phyloP scores from a whole-genome alignment of 192 early-diverging fungal species.

The Cladochytrium replicatum region DNA sequence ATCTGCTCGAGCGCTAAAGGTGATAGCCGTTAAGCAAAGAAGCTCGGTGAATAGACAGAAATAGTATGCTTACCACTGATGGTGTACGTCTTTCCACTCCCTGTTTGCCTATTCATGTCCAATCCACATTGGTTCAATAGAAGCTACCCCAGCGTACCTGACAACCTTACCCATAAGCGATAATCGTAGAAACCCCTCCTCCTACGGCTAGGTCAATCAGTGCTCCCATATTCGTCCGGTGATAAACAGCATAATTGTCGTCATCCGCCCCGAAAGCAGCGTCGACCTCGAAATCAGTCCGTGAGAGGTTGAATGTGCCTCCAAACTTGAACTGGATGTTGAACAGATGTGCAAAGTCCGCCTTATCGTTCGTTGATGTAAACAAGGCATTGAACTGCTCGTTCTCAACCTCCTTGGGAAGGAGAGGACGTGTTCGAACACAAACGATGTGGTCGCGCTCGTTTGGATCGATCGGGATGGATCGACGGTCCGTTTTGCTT shows the following conservation, averaged over 20 bases:
- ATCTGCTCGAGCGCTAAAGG: slow-evolving; percentile 20
- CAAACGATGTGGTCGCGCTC: no score
- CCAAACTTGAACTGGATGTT: no score
- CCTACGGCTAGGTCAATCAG: slow-evolving; percentile 24
- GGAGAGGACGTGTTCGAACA: slow-evolving; percentile 24
- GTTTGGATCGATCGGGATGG: no score
- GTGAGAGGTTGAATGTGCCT: slow-evolving; percentile 4
- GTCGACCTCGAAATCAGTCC: slow-evolving; percentile 13
- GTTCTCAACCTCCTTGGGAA: slow-evolving; percentile 10
- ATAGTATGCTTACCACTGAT: slow-evolving; percentile 29
- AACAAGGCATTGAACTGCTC: slow-evolving; percentile 10
- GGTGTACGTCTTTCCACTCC: slow-evolving; percentile 42
- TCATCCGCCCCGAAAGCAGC: slow-evolving; percentile 15
- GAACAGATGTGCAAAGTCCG: slow-evolving; percentile 10
- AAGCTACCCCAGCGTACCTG: neutral
- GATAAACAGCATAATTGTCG: slow-evolving; percentile 22
- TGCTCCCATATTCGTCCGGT: slow-evolving; percentile 2
- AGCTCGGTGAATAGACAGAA: no score
- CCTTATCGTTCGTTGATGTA: neutral
- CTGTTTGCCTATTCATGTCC: slow-evolving; percentile 37
- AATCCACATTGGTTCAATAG: neutral
- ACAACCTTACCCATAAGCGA: neutral
- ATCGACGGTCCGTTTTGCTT: no score
- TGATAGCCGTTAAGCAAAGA: neutral
- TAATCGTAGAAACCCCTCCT: slow-evolving; percentile 11